Evolutionary conservation across 2,329 filamentous ascomycete species (phyloP).

Genomic region (Phyllosticta citriasiana): DNA sequence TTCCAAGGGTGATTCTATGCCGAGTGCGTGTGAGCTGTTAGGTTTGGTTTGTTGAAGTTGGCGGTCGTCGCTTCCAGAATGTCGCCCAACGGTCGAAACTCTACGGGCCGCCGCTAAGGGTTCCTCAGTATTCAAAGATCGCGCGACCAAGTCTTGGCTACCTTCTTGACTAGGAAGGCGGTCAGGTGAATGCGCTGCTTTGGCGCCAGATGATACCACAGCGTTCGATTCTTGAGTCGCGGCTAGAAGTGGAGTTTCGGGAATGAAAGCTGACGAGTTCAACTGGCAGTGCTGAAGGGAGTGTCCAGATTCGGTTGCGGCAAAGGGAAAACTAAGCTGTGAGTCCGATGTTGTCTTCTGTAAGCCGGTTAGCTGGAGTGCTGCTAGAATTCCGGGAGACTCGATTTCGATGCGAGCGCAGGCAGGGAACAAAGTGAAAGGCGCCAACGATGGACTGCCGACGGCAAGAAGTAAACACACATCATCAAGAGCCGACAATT

Average conservation of each 20-base stretch:
- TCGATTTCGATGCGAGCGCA: neutral
- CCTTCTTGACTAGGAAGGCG: neutral
- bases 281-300: neutral
- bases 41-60: neutral
- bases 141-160: neutral
- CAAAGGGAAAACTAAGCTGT: neutral
- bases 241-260: neutral
- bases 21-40: neutral
- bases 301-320: neutral
- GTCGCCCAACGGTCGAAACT: neutral
- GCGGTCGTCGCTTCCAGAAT: neutral
- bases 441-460: neutral
- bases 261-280: neutral
- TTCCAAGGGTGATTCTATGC: neutral
- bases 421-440: neutral
- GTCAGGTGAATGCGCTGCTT: neutral
- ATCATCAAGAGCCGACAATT: neutral
- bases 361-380: neutral
- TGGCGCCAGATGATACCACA: neutral
- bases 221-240: neutral
- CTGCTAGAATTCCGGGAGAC: neutral
- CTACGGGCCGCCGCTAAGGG: neutral
- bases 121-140: neutral
- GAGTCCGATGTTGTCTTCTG: neutral
- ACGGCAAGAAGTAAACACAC: neutral